These are phyloP conservation scores for Lentinula boryana DNA, from an alignment of 768 basidiomycete species.

Conservation along the genomic window DNA sequence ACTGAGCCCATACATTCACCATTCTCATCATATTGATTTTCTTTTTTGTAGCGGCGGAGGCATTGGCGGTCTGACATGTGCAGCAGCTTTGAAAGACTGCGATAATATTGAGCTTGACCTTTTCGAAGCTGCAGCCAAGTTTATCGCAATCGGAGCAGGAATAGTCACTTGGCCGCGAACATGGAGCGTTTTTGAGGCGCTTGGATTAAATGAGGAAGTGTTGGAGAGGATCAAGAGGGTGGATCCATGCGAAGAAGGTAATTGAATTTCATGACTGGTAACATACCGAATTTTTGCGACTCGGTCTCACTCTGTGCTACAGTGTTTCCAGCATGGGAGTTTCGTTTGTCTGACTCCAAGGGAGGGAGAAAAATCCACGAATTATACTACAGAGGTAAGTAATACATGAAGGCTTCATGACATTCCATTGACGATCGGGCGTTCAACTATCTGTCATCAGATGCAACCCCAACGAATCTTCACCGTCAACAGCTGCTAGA, in stretches of 20 bases:
- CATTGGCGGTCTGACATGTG: slow-evolving; percentile 23
- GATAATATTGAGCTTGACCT: slow-evolving; percentile 28
- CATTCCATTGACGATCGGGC: no score
- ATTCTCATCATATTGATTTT: background rate
- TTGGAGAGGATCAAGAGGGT: background rate
- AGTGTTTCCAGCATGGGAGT: background rate
- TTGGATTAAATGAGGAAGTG: background rate
- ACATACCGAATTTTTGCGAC: no score
- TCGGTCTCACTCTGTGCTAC: background rate
- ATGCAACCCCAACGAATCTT: slow-evolving; percentile 7
- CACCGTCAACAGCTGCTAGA: slow-evolving; percentile 22
- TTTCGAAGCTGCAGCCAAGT: slow-evolving; percentile 31
- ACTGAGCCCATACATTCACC: background rate
- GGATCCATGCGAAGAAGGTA: background rate
- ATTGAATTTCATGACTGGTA: background rate
- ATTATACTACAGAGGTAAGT: background rate
- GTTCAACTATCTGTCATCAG: background rate
- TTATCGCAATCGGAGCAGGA: slow-evolving; percentile 35
- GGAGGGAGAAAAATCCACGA: background rate
- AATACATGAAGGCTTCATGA: background rate
- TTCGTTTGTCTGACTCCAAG: background rate
- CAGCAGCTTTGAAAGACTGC: slow-evolving; percentile 18
- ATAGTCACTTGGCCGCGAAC: slow-evolving; percentile 19
- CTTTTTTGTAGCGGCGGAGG: slow-evolving; percentile 19
- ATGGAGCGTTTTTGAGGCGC: background rate